Base-by-base conservation (phyloP, 352 stramenopile species). In the Saprolegnia diclina region DNA sequence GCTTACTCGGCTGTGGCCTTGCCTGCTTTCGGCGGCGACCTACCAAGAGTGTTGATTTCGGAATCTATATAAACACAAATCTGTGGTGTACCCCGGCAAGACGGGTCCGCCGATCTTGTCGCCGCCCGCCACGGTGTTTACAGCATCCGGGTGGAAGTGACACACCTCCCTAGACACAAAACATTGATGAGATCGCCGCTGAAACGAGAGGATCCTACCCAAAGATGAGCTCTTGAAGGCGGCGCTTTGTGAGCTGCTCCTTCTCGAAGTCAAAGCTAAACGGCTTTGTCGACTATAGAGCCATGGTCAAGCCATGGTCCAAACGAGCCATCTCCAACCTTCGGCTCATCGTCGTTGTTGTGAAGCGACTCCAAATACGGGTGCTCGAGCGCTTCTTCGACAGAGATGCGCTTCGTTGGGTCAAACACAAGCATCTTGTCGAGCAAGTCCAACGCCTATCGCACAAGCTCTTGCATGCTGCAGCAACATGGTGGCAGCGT, bases 191-290 rank as follows among this genome's bases (percentile, higher is more conserved):
- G n/a, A 56, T 64, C 5, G 26, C 13, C 16, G 22, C 19, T n/a
- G 4, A 1, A 65, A 21, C 57, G 63, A 19, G 1, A 69, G 35
- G 13, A 7, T 26, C 85, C 42, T 75, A 93, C 85, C 94, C 85
- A 53, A 90, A 91, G 52, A 96, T 94, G 35, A 96, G 83, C 56
- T 94, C 83, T 66, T 96, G 88, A 10, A 96, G 77, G 4, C 85
- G 80, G 42, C 71, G 65, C 73, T 95, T 92, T 22, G 82, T 91
- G 29, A 94, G 72, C 42, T 93, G 79, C 67, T 93, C 84, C 65
- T 92, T 94, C 50, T 96, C 88, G 71, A 95, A 95, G 63, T 96
- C 87, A 63, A 96, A 96, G 74, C 86, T 92, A 59, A 96, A 96
- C 16, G 55, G 57, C 64, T 44, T 65, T 73, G 45, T 92, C 83